Evolutionary conservation across 2,329 filamentous ascomycete species (phyloP), one percentile per base, ranked within the genome.

Genomic region (Neoascochyta sp.): DNA sequence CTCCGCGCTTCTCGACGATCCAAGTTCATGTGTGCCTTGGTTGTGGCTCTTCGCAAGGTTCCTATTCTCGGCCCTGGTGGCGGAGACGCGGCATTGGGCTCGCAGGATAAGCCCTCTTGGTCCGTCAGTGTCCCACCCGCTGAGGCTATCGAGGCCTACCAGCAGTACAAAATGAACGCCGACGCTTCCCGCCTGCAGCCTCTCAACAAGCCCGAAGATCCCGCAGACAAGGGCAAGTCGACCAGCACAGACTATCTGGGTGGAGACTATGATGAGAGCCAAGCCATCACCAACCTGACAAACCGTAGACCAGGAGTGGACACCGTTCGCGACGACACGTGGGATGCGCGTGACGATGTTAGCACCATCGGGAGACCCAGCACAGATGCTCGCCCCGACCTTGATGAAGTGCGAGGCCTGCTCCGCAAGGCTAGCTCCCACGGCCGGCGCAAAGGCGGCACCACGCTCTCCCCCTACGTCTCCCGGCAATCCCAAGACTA

Each of bases 21-120:
- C 60, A 96, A 95, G 65, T 96, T 98, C 68, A 94, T 96, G 80
- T 95, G 89, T 57, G 92, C 92, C 1, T 71, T 98, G 36, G 81
- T 92, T 4, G 65, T 88, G 7, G 88, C 90, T 3, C 69, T 95
- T 36, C 85, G 87, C 65, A 88, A 83, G 66, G 75, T 98, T 11
- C 90, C 89, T 7, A 90, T 98, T 54, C 76, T 86, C 49, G 80
- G 71, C 12, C 90, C 90, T 33, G 88, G 83, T 22, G 88, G 83
- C 36, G 85, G 81, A 33, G 68, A 67, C 39, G 69, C 75, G 35
- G 77, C 75, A 22, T 75, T 84, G 5, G 78, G 73, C 17, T 73
- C 71, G 40, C 63, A 65, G 17, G 69, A 68, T n/a, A 92, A 93
- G 63, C 89, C 89, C 1, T 70, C 78, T 5, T 95, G 92, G 69